Conservation (phyloP, 1,284 basidiomycete genomes). For the Wolfiporia cocos region DNA sequence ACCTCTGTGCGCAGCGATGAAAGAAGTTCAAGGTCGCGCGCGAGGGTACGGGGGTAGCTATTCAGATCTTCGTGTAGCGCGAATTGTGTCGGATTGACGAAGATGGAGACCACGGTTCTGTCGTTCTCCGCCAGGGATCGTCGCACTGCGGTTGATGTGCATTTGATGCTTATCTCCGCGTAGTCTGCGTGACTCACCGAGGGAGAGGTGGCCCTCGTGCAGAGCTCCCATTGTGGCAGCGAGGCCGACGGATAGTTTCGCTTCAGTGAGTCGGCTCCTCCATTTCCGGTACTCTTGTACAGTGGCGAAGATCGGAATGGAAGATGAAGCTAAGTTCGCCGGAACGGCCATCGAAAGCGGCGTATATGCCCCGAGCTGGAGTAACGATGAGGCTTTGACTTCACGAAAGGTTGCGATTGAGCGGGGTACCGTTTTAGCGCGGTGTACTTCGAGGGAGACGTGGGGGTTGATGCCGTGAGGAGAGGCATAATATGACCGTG, state of each 20-base stretch:
- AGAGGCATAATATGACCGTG: too few relatives aligned
- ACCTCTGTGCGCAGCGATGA: slow-evolving; percentile 26
- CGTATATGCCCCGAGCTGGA: too few relatives aligned
- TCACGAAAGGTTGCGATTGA: too few relatives aligned
- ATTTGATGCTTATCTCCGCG: too few relatives aligned
- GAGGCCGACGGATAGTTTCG: slow-evolving; percentile 75
- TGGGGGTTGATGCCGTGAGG: too few relatives aligned
- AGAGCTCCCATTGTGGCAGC: slow-evolving; percentile 98
- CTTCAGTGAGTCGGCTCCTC: slow-evolving; percentile 59
- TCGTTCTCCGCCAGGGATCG: slow-evolving; percentile 77
- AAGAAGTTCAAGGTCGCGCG: slow-evolving; percentile 55
- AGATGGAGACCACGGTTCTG: slow-evolving; percentile 89
- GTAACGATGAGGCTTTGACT: too few relatives aligned
- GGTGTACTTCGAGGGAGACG: too few relatives aligned
- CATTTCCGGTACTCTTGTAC: slow-evolving; percentile 71
- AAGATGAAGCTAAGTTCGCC: too few relatives aligned
- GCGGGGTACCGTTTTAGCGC: too few relatives aligned
- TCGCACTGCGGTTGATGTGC: too few relatives aligned
- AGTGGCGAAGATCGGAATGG: slow-evolving; percentile 76
- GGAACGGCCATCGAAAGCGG: too few relatives aligned
- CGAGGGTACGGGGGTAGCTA: slow-evolving; percentile 85
- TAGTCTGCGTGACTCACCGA: slow-evolving; percentile 51
- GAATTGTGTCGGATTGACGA: slow-evolving; percentile 98
- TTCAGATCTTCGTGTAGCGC: slow-evolving; percentile 92
- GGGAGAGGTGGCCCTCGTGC: slow-evolving; percentile 87